These are phyloP conservation scores for Colletotrichum higginsianum DNA, from an alignment of 2,329 filamentous ascomycete species.

Conservation along the genomic window DNA sequence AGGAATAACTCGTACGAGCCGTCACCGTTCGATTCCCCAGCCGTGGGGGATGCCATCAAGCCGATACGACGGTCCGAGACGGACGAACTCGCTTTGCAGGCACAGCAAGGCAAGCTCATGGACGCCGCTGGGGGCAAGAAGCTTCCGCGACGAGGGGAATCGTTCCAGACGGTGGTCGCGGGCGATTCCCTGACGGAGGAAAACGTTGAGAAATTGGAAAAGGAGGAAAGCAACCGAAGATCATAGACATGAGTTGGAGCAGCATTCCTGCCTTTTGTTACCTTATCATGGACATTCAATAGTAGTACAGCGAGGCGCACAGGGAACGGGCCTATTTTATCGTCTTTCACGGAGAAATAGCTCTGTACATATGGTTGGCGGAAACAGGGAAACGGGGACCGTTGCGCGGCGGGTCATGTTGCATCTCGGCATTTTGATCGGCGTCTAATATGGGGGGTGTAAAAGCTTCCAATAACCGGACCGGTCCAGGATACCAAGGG, in stretches of 20 bases:
- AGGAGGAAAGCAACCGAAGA: conserved; percentile 48
- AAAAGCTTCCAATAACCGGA: not conserved
- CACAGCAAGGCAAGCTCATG: conserved; percentile 63
- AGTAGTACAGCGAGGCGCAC: conserved; percentile 21
- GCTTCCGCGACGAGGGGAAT: conserved; percentile 50
- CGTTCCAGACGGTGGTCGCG: conserved; percentile 52
- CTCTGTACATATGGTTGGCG: conserved; percentile 25
- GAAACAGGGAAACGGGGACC: not conserved
- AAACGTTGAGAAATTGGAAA: conserved; percentile 65
- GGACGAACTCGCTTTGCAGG: conserved; percentile 58
- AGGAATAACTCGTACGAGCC: conserved; percentile 56
- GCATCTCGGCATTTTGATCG: conserved; percentile 44
- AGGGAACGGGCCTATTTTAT: conserved; percentile 5
- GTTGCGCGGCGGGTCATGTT: conserved; percentile 37
- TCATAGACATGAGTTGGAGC: conserved; percentile 8
- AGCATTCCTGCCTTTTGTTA: conserved; percentile 3
- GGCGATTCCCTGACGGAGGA: conserved; percentile 67
- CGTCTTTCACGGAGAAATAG: conserved; percentile 8
- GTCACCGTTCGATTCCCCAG: conserved; percentile 59
- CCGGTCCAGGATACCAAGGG: not conserved
- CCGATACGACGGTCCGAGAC: conserved; percentile 53
- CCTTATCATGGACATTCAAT: not conserved
- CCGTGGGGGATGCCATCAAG: conserved; percentile 51
- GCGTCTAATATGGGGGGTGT: conserved; percentile 2
- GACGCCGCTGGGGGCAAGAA: conserved; percentile 59